phyloP scores from a whole-genome alignment of 1,284 basidiomycete genomes.

The Hemileia vastatrix region DNA sequence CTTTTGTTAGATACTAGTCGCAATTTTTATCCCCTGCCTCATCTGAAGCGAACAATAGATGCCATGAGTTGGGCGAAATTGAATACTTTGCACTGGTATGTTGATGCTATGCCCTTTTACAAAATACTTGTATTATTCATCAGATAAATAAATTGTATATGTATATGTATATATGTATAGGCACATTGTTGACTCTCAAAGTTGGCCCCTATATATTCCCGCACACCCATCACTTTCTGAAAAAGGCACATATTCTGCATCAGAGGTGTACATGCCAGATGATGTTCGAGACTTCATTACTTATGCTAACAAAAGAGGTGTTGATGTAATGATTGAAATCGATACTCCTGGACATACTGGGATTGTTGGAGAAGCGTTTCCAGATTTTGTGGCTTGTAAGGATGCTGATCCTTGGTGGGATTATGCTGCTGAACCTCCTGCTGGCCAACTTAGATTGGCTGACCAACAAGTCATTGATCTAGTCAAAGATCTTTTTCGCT shows the following conservation, averaged over 20 bases:
- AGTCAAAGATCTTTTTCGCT: constrained; percentile 49
- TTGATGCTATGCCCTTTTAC: no score
- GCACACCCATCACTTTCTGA: constrained; percentile 56
- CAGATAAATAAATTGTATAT: no score
- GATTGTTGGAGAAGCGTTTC: constrained; percentile 56
- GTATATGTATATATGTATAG: no score
- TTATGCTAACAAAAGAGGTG: constrained; percentile 65
- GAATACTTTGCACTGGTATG: constrained; percentile 34
- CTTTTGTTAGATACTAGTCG: constrained; percentile 70
- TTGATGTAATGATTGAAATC: constrained; percentile 62
- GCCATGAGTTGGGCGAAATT: constrained; percentile 81
- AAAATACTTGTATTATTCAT: no score
- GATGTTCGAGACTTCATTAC: constrained; percentile 58
- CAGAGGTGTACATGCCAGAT: constrained; percentile 53
- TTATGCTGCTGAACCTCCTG: constrained; percentile 56
- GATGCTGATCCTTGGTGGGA: constrained; percentile 56
- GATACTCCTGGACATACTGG: constrained; percentile 74
- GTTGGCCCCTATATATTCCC: constrained; percentile 49
- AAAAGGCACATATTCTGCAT: constrained; percentile 60
- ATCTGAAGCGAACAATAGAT: constrained; percentile 66
- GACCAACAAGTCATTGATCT: constrained; percentile 49
- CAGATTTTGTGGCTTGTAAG: constrained; percentile 64
- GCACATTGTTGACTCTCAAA: constrained; percentile 46
- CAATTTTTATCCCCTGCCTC: constrained; percentile 51
- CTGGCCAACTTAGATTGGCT: constrained; percentile 67